Percentiles rank a stretch among this genome's conserved stretches.
These are phyloP conservation scores for Alternaria angustiovoidea DNA, from an alignment of 2,329 filamentous ascomycete genomes.

Conservation along the genomic window DNA sequence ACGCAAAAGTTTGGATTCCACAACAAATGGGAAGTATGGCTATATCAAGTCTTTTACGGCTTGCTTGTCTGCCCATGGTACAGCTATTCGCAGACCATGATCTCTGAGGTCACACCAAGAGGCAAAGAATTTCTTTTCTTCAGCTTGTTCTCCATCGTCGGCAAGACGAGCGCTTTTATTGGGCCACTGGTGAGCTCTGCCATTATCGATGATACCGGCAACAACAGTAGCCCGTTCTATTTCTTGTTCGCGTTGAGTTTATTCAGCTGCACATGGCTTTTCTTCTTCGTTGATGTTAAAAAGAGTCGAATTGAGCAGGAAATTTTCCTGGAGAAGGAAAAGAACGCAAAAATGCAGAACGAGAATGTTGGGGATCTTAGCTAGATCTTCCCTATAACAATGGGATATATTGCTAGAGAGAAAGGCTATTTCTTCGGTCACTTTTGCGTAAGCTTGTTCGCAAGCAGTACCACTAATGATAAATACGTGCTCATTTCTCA, in stretches of 20 bases:
- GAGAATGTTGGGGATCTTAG: slow-evolving; percentile 1
- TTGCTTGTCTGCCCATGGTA: slow-evolving; percentile 75
- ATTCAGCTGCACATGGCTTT: slow-evolving; percentile 30
- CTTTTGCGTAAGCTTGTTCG: background rate
- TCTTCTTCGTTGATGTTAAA: slow-evolving; percentile 34
- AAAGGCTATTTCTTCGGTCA: background rate
- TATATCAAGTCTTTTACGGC: slow-evolving; percentile 65
- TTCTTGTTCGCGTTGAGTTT: slow-evolving; percentile 58
- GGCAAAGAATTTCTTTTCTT: slow-evolving; percentile 77
- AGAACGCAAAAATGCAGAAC: slow-evolving; percentile 14
- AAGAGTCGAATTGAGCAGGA: slow-evolving; percentile 37
- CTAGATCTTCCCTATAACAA: background rate
- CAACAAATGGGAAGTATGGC: slow-evolving; percentile 62
- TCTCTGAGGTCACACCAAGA: slow-evolving; percentile 72
- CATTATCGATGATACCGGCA: slow-evolving; percentile 69
- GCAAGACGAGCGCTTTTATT: slow-evolving; percentile 73
- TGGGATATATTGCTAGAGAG: no score
- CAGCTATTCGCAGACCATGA: slow-evolving; percentile 75
- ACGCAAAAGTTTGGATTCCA: slow-evolving; percentile 63
- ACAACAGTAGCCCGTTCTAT: slow-evolving; percentile 71
- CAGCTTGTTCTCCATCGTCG: slow-evolving; percentile 72
- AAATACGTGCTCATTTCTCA: background rate
- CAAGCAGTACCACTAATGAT: no score
- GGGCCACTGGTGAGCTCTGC: slow-evolving; percentile 73
- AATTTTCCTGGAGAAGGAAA: slow-evolving; percentile 34